Evolutionary conservation across 352 stramenopile species (phyloP), one percentile per base, ranked within the genome.

Genomic region (Pythium sp.): DNA sequence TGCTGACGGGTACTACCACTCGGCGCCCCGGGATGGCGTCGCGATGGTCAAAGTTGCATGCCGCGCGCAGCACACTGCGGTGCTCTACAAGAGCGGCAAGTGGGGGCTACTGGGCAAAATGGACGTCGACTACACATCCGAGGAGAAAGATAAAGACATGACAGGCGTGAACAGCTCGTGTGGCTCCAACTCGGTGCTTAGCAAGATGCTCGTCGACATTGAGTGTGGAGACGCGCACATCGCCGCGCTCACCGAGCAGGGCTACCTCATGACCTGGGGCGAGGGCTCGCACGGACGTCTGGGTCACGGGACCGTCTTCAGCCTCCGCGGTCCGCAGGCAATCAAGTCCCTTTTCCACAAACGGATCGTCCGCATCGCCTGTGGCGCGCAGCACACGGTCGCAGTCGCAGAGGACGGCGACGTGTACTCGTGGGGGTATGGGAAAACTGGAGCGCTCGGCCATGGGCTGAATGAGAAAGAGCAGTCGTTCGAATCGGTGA

Each of bases 201-300:
- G 76, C 51, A 76, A 75, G 9, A 87, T 90, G 79, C 68, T 94
- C 6, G 66, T 80, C 2, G 78, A 90, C 53, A 67, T 92, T 2
- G 78, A 75, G n/a, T 86, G 82, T 30, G 86, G 87, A 0, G 78
- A 84, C 58, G 69, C 76, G 22, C 86, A 93, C 62, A 65, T 84
- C 3, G 75, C 84, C 5, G 87, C 80, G 30, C 69, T 86, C 53
- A 92, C 82, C 2, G 86, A 95, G 68, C 83, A 91, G 43, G 86
- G 84, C 20, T 90, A 92, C 70, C 41, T 92, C 38, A 69, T 93
- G 38, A 81, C 80, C n/a, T 95, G 82, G 84, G 87, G 87, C n/a
- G 73, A 86, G n/a, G 76, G 75, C 9, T 63, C 68, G 3, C 70
- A 81, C 11, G 72, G 75, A 8, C 79, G 82, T 9, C 68, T 80